These are phyloP conservation scores for Aotearoamyces nothofagi DNA, from an alignment of 2,329 filamentous ascomycete species.

Conservation along the genomic window DNA sequence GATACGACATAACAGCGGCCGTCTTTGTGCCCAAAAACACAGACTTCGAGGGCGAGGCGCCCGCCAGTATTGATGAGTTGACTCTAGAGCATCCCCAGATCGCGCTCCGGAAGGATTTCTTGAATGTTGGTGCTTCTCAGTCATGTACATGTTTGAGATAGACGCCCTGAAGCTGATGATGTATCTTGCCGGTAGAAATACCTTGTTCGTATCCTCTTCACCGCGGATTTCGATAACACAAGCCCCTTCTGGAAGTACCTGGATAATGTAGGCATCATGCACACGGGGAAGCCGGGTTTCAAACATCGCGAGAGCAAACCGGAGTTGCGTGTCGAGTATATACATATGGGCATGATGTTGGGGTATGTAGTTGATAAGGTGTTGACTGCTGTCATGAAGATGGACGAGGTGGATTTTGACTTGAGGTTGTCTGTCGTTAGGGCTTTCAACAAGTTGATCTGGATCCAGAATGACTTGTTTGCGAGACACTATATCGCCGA, in stretches of 20 bases:
- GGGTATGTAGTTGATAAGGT: conserved; percentile 67
- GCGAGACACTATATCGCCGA: conserved; percentile 52
- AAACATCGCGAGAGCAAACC: conserved; percentile 34
- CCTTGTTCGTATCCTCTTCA: conserved; percentile 57
- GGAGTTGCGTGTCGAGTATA: conserved; percentile 58
- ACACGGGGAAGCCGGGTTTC: conserved; percentile 54
- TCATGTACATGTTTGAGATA: too few relatives aligned
- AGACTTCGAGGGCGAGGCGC: conserved; percentile 51
- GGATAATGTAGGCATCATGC: conserved; percentile 77
- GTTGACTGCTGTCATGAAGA: conserved; percentile 58
- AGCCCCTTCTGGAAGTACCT: conserved; percentile 76
- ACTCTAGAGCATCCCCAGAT: conserved; percentile 52
- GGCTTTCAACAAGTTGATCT: conserved; percentile 67
- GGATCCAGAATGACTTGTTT: conserved; percentile 79
- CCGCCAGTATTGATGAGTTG: conserved; percentile 42
- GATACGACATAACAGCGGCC: conserved; percentile 69
- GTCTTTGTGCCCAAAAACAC: conserved; percentile 52
- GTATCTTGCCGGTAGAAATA: conserved; percentile 43
- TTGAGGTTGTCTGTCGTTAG: conserved; percentile 62
- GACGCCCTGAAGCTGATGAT: too few relatives aligned
- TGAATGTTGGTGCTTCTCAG: conserved; percentile 23
- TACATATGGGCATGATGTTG: conserved; percentile 59
- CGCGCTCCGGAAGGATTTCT: conserved; percentile 61
- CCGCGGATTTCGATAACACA: conserved; percentile 38
- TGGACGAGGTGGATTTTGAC: conserved; percentile 38